Percentiles rank a stretch among this genome's conserved stretches.
These are phyloP conservation scores for Selaginella moellendorffii DNA, from an alignment of 75 land plant species.

Conservation along the genomic window DNA sequence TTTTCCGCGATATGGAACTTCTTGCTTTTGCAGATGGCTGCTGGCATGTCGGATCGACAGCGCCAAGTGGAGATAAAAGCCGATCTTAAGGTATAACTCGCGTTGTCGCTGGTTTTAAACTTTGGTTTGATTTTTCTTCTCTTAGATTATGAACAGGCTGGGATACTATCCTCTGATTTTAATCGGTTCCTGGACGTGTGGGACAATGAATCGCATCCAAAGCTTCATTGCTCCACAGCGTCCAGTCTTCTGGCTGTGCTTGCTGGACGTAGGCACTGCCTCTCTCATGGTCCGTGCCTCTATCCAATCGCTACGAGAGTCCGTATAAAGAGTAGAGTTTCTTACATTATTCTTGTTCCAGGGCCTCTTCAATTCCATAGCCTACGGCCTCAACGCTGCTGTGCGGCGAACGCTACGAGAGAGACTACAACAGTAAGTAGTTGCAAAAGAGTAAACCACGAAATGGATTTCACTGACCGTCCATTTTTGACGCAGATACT, in stretches of 20 bases:
- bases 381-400: conserved; percentile 84
- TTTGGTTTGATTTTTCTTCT: conserved; percentile 9
- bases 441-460: not conserved
- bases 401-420: conserved; percentile 67
- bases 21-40: conserved; percentile 55
- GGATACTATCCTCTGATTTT: conserved; percentile 92
- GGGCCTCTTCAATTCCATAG: conserved; percentile 89
- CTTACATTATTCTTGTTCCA: conserved; percentile 11
- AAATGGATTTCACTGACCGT: not conserved
- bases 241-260: conserved; percentile 71
- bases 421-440: conserved; percentile 53
- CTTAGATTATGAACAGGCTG: conserved; percentile 70
- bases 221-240: conserved; percentile 62
- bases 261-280: conserved; percentile 76
- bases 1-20: not conserved
- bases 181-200: conserved; percentile 91
- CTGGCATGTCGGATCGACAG: conserved; percentile 59
- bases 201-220: conserved; percentile 81
- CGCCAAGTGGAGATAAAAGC: conserved; percentile 46
- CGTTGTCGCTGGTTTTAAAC: not conserved
- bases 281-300: conserved; percentile 56
- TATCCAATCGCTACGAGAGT: not conserved
- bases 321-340: too few relatives aligned
- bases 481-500: conserved; percentile 28
- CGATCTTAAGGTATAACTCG: conserved; percentile 55